phyloP scores from a whole-genome alignment of 768 basidiomycete species.

The Udeniomyces megalosporus region DNA sequence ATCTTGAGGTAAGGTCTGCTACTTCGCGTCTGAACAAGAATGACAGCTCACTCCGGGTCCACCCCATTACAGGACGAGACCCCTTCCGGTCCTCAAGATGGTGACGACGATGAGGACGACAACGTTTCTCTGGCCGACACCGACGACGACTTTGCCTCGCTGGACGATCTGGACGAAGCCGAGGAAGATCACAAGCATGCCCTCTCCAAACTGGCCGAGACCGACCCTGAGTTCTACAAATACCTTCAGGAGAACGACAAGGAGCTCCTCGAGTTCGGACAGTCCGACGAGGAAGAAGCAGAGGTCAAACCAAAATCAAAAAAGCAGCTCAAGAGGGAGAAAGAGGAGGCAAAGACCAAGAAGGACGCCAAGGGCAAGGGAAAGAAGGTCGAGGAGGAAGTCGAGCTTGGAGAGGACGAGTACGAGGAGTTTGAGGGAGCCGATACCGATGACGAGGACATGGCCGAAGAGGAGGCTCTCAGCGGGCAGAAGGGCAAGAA shows the following conservation, averaged over 20 bases:
- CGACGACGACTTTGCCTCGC: constrained; percentile 52
- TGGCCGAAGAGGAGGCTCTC: constrained; percentile 33
- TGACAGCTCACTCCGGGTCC: not conserved
- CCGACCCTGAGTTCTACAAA: constrained; percentile 98
- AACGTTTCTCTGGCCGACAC: constrained; percentile 28
- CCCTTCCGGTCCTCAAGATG: constrained; percentile 4
- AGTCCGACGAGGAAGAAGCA: constrained; percentile 28
- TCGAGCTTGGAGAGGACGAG: constrained; percentile 35
- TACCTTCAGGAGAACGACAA: constrained; percentile 90
- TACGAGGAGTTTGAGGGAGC: constrained; percentile 28
- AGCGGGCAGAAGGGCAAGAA: not conserved
- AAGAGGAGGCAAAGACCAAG: constrained; percentile 27
- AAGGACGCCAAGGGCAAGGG: constrained; percentile 34
- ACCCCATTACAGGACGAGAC: constrained; percentile 1
- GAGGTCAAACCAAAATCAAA: constrained; percentile 22
- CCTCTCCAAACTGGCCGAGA: constrained; percentile 74
- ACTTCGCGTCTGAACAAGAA: too few species aligned
- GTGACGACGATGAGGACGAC: constrained; percentile 24
- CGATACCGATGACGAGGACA: constrained; percentile 15
- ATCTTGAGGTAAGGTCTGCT: constrained; percentile 21
- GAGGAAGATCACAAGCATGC: constrained; percentile 61
- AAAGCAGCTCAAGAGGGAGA: constrained; percentile 36
- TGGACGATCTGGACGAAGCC: constrained; percentile 66
- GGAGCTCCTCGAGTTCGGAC: constrained; percentile 72
- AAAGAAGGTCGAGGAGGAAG: constrained; percentile 26